A percentile compares a stretch with the other conserved stretches of the same genome.
Conservation (phyloP, 192 early-diverging fungal genomes). For the Irineochytrium annulatum region DNA sequence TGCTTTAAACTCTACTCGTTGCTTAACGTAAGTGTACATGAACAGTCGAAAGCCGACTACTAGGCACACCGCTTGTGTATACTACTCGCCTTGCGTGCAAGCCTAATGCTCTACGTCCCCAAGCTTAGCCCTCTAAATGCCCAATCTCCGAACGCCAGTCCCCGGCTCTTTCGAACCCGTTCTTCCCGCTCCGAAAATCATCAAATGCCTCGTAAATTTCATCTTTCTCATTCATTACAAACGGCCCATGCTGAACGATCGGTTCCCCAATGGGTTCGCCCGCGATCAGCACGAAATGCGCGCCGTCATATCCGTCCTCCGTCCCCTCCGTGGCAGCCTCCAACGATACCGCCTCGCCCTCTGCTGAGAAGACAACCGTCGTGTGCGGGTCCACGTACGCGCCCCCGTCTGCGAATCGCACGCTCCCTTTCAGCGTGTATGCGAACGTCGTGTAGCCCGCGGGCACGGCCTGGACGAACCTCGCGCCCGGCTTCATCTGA, state of each 20-base stretch:
- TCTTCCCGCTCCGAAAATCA: not conserved
- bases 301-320: slow-evolving; percentile 38
- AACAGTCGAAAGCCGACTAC: too few relatives aligned
- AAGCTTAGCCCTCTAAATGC: too few relatives aligned
- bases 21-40: too few relatives aligned
- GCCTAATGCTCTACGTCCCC: too few relatives aligned
- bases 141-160: not conserved
- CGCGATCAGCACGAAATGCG: slow-evolving; percentile 59
- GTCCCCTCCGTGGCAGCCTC: too few relatives aligned
- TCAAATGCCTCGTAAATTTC: slow-evolving; percentile 37
- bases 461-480: slow-evolving; percentile 54
- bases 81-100: too few relatives aligned
- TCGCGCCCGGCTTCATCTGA: slow-evolving; percentile 53
- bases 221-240: slow-evolving; percentile 54
- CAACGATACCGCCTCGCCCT: slow-evolving; percentile 36
- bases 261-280: slow-evolving; percentile 52
- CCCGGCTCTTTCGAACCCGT: not conserved
- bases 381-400: slow-evolving; percentile 33
- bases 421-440: slow-evolving; percentile 56
- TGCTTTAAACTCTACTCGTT: too few relatives aligned
- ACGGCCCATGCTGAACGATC: slow-evolving; percentile 54
- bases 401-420: slow-evolving; percentile 45
- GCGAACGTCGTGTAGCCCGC: slow-evolving; percentile 54
- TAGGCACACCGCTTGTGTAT: too few relatives aligned
- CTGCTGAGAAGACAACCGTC: slow-evolving; percentile 40